Base-by-base conservation (phyloP, 495 filamentous ascomycete species). In the Saxophila tyrrhenica region DNA sequence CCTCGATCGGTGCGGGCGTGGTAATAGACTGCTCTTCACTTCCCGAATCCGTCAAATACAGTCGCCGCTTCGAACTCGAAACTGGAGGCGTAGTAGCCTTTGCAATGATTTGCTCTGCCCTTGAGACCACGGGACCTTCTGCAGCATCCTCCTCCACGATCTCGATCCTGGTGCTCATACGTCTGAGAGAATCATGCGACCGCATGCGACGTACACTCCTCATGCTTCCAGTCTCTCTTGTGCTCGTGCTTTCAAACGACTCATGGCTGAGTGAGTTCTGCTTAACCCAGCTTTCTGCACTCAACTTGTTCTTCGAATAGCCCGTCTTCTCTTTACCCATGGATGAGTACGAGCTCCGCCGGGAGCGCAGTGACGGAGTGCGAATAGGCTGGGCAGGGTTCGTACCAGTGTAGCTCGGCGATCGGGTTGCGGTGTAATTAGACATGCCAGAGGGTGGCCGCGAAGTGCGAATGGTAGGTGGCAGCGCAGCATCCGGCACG, bases 381-480 rank as follows among this genome's bases (percentile, higher is more conserved):
- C 48, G 47, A n/a, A 52, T 13, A 13, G 32, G 8, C 17, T 38
- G 21, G 21, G 16, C 21, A 2, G 19, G 16, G 48, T 54, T 39
- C 32, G 35, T 48, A 21, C 45, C 32, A 3, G 20, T 48, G 39
- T 43, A 46, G 41, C 51, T 64, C 39, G 65, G 58, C 48, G 55
- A 55, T 19, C 63, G 61, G 2, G 62, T 76, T 9, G 84, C 81
- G 19, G 86, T 87, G 45, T 87, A 65, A n/a, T 75, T 66, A 1
- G 81, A 85, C 58, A 80, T 75, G 17, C 83, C 84, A 35, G 81
- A 85, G 2, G 88, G 86, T 19, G 84, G 85, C 66, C 88, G 88
- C 48, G 88, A 79, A 46, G 91, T 96, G 53, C 86, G 81, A 65
- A 96, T 82, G 21, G 92, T 83, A 17, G 90, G 90, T 15, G 87